Base-by-base conservation (phyloP, 305 asterid genomes). In the Ajuga reptans region DNA sequence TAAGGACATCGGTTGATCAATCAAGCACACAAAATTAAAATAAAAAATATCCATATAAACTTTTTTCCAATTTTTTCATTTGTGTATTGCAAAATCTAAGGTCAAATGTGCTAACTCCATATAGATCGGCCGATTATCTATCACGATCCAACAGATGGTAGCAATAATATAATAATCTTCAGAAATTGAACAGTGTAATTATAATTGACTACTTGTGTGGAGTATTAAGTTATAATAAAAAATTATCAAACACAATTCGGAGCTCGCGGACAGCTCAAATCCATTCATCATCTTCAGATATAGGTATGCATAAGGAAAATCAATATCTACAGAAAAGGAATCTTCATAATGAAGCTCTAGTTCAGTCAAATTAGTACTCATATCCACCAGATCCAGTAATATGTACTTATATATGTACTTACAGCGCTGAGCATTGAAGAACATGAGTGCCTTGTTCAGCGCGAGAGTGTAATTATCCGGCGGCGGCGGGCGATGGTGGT, bases 391-490 rank as follows among this genome's bases (percentile, higher is more conserved):
- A 71, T 78, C 64, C 29, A 71, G 15, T 29, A 49, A 47, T 54
- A 10, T 46, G 31, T 17, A 21, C 12, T n/a, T n/a, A n/a, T n/a
- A n/a, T n/a, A n/a, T n/a, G n/a, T 15, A 86, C 97, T 82, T 62
- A 92, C 98, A 92, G 3, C 86, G 83, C 83, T 90, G 97, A 33
- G 89, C 95, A 73, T 92, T 88, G 69, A 92, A 92, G 86, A 92
- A 92, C 93, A 88, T 88, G 69, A 92, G 94, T 0, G 95, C 96
- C 77, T 89, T 88, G 60, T 83, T 87, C 10, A 92, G 85, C 45
- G 98, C 98, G 6, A 78, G 68, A 1, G 98, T 88, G 68, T 90
- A 92, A 72, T 92, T 90, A 81, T 92, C 97, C 63, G 96, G 94
- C 33, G 96, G 96, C 41, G 96, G 95, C 16, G 80, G 80, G 5